phyloP scores from a whole-genome alignment of 2,329 filamentous ascomycete genomes.

The Diaporthe citrichinensis region DNA sequence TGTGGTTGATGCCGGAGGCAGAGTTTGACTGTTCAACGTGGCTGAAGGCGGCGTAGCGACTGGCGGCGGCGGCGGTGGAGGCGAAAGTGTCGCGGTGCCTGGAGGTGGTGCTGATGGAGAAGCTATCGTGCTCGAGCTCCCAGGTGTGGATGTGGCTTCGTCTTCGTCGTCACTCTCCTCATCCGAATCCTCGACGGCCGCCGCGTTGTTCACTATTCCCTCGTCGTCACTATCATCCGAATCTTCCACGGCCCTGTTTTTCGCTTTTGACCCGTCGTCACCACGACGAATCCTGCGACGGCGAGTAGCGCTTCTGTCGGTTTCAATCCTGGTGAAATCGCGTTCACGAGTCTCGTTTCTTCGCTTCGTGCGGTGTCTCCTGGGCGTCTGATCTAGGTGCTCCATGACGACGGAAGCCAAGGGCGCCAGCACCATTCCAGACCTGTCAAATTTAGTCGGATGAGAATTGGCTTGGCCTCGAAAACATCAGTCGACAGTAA shows the following conservation, averaged over 20 bases:
- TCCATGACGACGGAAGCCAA: constrained; percentile 23
- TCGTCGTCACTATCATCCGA: constrained; percentile 14
- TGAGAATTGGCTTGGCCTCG: constrained; percentile 20
- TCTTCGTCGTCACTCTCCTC: constrained; percentile 26
- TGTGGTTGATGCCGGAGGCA: constrained; percentile 10
- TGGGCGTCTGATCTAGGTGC: constrained; percentile 6
- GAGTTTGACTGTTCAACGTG: not conserved
- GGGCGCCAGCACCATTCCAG: not conserved
- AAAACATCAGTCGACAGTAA: not conserved
- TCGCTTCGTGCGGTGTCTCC: constrained; percentile 13
- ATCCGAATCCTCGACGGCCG: constrained; percentile 10
- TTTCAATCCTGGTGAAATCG: constrained; percentile 9
- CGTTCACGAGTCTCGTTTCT: constrained; percentile 12
- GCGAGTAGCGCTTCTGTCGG: constrained; percentile 5
- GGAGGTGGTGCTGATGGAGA: not conserved
- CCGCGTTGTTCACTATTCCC: not conserved
- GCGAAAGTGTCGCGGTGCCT: not conserved
- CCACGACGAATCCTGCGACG: constrained; percentile 8
- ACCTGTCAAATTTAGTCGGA: constrained; percentile 18
- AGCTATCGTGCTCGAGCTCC: constrained; percentile 21
- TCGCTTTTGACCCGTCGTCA: not conserved
- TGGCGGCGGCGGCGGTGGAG: not conserved
- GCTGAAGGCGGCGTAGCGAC: constrained; percentile 2
- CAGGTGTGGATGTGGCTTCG: not conserved
- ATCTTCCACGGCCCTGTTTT: not conserved